Evolutionary conservation across 2,329 filamentous ascomycete species (phyloP).

Genomic region (Triangularia verruculosa): DNA sequence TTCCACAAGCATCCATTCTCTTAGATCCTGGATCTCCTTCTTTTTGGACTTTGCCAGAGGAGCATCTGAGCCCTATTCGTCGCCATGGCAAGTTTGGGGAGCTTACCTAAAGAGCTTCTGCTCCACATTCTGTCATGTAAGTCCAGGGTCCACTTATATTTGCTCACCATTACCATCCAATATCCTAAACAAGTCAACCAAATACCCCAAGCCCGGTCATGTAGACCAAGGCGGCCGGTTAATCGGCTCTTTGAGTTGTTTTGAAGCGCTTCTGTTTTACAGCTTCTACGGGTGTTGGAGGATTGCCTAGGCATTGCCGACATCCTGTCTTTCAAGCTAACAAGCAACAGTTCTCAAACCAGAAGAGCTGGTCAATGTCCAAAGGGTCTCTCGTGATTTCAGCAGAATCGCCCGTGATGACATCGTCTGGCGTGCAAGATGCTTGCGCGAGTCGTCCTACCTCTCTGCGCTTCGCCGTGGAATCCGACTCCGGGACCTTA

Average conservation of each 20-base stretch:
- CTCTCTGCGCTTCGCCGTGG: constrained; percentile 59
- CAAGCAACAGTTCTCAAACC: constrained; percentile 56
- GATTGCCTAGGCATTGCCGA: neutral
- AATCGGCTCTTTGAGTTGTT: neutral
- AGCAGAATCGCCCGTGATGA: constrained; percentile 69
- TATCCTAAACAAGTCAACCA: neutral
- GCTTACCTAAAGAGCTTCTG: constrained; percentile 62
- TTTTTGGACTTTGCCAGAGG: neutral
- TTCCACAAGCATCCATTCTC: neutral
- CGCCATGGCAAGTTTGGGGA: constrained; percentile 40
- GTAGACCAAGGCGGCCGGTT: neutral
- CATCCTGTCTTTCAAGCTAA: neutral
- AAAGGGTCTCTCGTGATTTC: constrained; percentile 66
- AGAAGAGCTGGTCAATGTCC: constrained; percentile 62
- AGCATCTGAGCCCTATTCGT: neutral
- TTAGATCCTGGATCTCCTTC: neutral
- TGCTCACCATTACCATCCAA: neutral
- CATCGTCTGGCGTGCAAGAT: constrained; percentile 71
- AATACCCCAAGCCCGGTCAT: neutral
- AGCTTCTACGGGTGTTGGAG: neutral
- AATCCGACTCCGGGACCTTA: constrained; percentile 38
- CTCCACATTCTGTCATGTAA: constrained; percentile 62
- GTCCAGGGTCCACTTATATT: constrained; percentile 29
- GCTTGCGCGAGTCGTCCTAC: constrained; percentile 68
- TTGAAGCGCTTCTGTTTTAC: neutral